These are phyloP conservation scores for Rickenella mellea DNA, from an alignment of 768 basidiomycete species.

Conservation along the genomic window DNA sequence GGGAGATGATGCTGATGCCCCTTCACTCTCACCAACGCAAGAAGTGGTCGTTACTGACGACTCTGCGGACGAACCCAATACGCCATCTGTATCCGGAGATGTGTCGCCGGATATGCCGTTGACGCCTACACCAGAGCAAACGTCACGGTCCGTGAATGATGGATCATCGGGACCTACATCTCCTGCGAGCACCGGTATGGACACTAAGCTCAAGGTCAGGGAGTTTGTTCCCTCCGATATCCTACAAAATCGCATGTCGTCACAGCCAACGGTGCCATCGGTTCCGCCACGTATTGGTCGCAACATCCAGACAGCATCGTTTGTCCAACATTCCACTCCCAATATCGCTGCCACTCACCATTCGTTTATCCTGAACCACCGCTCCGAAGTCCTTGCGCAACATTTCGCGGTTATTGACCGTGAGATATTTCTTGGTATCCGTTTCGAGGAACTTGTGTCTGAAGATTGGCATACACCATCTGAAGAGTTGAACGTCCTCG, in stretches of 20 bases:
- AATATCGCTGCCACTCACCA: slow-evolving; percentile 28
- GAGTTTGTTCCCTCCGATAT: slow-evolving; percentile 63
- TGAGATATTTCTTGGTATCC: slow-evolving; percentile 75
- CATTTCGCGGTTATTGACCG: slow-evolving; percentile 86
- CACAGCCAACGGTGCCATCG: slow-evolving; percentile 19
- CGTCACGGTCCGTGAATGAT: background rate
- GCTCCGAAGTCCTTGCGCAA: slow-evolving; percentile 54
- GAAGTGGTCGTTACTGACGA: background rate
- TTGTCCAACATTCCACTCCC: background rate
- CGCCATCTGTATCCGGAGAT: background rate
- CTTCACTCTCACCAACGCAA: background rate
- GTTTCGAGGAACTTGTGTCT: slow-evolving; percentile 81
- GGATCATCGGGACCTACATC: background rate
- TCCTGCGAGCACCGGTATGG: slow-evolving; percentile 8
- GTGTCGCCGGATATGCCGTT: slow-evolving; percentile 7
- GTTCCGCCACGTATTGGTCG: background rate
- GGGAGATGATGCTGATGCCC: background rate
- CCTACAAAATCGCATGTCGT: slow-evolving; percentile 45
- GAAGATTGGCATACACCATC: slow-evolving; percentile 58
- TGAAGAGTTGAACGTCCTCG: slow-evolving; percentile 57
- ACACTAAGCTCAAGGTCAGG: slow-evolving; percentile 43
- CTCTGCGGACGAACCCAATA: background rate
- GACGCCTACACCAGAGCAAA: background rate
- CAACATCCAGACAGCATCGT: background rate
- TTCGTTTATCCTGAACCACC: slow-evolving; percentile 61